Percentiles rank a stretch among this genome's conserved stretches.
phyloP scores from a whole-genome alignment of 768 basidiomycete species.

The Pilatotrama ljubarskyi region DNA sequence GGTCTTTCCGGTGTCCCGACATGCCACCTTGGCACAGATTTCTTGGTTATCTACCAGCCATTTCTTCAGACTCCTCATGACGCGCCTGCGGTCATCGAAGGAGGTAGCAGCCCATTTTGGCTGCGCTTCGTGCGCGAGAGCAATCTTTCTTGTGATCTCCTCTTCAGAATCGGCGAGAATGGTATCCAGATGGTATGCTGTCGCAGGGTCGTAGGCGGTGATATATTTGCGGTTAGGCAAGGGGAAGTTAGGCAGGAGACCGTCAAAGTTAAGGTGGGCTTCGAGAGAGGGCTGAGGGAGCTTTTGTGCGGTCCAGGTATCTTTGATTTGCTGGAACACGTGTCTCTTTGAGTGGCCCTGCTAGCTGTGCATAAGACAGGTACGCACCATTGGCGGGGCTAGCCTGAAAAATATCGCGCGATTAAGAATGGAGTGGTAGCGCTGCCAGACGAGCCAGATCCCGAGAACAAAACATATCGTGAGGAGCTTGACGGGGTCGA shows the following conservation, averaged over 20 bases:
- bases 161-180: conserved; percentile 69
- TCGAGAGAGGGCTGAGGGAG: conserved; percentile 61
- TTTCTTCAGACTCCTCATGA: conserved; percentile 83
- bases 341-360: background rate
- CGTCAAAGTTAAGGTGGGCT: conserved; percentile 60
- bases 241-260: conserved; percentile 51
- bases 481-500: conserved; percentile 64
- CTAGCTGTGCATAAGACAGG: conserved; percentile 3
- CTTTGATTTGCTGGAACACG: conserved; percentile 32
- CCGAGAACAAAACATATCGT: conserved; percentile 73
- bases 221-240: conserved; percentile 64
- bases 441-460: conserved; percentile 75
- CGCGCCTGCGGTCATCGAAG: conserved; percentile 77
- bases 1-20: conserved; percentile 95
- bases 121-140: conserved; percentile 64
- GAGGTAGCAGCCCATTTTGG: conserved; percentile 70
- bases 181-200: conserved; percentile 78
- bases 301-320: conserved; percentile 53
- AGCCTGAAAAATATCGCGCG: conserved; percentile 69
- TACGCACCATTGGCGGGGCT: conserved; percentile 58
- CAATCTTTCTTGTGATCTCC: conserved; percentile 77
- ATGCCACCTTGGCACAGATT: conserved; percentile 80
- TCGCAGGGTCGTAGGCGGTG: conserved; percentile 92
- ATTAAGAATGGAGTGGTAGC: conserved; percentile 73
- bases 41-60: conserved; percentile 95